Percentiles rank a stretch among this genome's conserved stretches.
Conservation (phyloP, 129 eudicot genomes). For the Gnaphalium uliginosum region DNA sequence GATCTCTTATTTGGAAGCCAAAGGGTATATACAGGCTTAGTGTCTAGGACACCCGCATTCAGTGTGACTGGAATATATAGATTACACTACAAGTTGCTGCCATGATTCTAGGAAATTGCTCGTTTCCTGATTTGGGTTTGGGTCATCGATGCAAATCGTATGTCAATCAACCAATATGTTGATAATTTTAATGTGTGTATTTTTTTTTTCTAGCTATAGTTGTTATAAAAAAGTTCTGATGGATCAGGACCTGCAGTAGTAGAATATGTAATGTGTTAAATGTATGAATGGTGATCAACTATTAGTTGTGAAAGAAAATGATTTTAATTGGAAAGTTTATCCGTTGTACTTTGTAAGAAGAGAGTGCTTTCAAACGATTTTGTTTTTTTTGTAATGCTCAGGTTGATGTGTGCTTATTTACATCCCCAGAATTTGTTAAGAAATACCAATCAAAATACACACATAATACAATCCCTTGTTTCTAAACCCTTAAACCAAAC, state of each 20-base stretch:
- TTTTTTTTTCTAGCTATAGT: neutral
- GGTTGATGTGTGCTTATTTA: no score
- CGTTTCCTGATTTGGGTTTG: slow-evolving; percentile 30
- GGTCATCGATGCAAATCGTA: slow-evolving; percentile 9
- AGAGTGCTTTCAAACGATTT: no score
- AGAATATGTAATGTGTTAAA: neutral
- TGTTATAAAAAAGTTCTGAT: neutral
- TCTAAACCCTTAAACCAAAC: no score
- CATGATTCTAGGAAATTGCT: slow-evolving; percentile 38
- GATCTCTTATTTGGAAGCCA: slow-evolving; percentile 65
- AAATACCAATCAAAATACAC: no score
- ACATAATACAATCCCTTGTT: no score
- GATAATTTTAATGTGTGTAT: slow-evolving; percentile 8
- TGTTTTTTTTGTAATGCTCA: neutral
- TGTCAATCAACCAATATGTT: neutral
- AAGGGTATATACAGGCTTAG: slow-evolving; percentile 73
- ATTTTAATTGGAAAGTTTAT: neutral
- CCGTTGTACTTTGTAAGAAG: neutral
- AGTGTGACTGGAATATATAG: neutral
- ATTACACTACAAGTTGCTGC: slow-evolving; percentile 4
- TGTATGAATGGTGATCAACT: neutral
- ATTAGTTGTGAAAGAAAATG: slow-evolving; percentile 5
- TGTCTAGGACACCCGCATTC: neutral
- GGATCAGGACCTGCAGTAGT: neutral
- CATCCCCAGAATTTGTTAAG: no score